phyloP scores from a whole-genome alignment of 2,329 filamentous ascomycete genomes.

The Nothomitra cinnamomea region DNA sequence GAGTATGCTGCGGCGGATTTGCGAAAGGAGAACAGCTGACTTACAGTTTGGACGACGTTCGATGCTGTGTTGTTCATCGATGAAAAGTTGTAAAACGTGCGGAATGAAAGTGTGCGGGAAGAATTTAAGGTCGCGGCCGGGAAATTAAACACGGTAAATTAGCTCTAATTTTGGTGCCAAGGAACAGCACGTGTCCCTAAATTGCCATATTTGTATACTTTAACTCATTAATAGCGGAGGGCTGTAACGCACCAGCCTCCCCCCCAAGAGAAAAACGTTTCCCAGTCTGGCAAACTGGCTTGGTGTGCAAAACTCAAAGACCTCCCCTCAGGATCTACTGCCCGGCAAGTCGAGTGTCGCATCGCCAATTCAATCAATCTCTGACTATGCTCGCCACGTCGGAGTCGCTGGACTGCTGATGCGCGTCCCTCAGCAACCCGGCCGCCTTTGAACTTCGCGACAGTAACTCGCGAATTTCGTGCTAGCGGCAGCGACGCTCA shows the following conservation, averaged over 20 bases:
- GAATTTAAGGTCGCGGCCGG: too few relatives aligned
- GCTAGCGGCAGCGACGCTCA: background rate
- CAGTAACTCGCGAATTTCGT: background rate
- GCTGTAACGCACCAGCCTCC: conserved; percentile 1
- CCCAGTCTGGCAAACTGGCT: conserved; percentile 3
- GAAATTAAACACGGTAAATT: too few relatives aligned
- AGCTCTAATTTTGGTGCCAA: too few relatives aligned
- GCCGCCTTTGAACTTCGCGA: background rate
- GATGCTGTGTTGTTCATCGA: too few relatives aligned
- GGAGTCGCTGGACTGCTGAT: conserved; percentile 1
- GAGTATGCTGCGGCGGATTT: background rate
- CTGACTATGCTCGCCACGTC: conserved; percentile 1
- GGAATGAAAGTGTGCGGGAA: too few relatives aligned
- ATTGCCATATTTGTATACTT: background rate
- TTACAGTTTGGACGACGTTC: background rate
- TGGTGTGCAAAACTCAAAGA: background rate
- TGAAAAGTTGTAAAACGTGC: too few relatives aligned
- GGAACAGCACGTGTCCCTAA: background rate
- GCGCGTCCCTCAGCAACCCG: background rate
- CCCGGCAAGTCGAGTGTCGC: background rate
- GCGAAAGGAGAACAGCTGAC: background rate
- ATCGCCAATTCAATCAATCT: conserved; percentile 3
- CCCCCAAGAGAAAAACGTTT: background rate
- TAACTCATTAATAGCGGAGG: background rate
- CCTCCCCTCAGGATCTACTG: conserved; percentile 1